Percentiles rank a stretch among this genome's conserved stretches.
Evolutionary conservation across 345 rosid species (phyloP).

Genomic region (Rhodomyrtus tomentosa): DNA sequence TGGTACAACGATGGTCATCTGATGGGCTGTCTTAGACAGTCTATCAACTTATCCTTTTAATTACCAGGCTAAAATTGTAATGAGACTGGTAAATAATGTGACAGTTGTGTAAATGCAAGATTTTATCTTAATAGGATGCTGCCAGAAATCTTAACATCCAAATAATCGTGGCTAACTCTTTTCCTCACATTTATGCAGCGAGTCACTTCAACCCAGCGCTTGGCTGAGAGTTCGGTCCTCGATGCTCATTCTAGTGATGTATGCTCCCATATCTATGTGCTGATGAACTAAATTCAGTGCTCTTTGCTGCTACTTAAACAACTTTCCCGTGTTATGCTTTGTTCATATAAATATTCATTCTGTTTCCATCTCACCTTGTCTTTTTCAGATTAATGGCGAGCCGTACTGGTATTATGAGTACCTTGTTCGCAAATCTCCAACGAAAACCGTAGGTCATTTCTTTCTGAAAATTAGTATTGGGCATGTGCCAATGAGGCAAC

Average conservation of each 20-base stretch:
- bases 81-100: neutral
- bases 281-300: neutral
- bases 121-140: neutral
- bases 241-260: slow-evolving; percentile 65
- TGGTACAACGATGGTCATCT: neutral
- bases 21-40: neutral
- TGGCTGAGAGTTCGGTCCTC: slow-evolving; percentile 82
- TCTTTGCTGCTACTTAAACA: neutral
- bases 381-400: slow-evolving; percentile 67
- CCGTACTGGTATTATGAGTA: slow-evolving; percentile 84
- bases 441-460: slow-evolving; percentile 38
- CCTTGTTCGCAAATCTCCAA: slow-evolving; percentile 87
- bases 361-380: neutral
- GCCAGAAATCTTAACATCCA: neutral
- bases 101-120: neutral
- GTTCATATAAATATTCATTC: neutral
- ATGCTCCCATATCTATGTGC: slow-evolving; percentile 10
- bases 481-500: neutral
- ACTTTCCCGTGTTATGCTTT: neutral
- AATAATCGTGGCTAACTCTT: neutral
- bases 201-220: slow-evolving; percentile 85
- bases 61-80: neutral
- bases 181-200: slow-evolving; percentile 36
- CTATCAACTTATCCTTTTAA: neutral
- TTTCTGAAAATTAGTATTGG: neutral